A percentile compares a stretch with the other conserved stretches of the same genome.
Conservation (phyloP, 2,329 filamentous ascomycete species). For the Fusarium acutatum region DNA sequence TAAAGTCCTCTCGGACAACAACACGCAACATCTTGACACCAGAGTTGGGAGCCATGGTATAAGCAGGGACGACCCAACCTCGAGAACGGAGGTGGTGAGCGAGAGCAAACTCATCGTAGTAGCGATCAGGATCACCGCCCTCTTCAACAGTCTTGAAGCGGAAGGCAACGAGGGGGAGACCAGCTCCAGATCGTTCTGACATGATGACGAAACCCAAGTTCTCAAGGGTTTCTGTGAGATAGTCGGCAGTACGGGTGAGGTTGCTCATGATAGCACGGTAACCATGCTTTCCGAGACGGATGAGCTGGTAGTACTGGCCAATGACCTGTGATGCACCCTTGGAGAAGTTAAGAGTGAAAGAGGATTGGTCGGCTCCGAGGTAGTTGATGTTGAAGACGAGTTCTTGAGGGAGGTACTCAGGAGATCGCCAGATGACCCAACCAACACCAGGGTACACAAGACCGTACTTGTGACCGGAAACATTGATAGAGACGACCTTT, state of each 20-base stretch:
- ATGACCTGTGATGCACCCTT: slow-evolving; percentile 95
- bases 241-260: slow-evolving; percentile 88
- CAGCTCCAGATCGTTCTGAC: slow-evolving; percentile 79
- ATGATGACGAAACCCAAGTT: slow-evolving; percentile 86
- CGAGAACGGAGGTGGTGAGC: slow-evolving; percentile 87
- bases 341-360: slow-evolving; percentile 97
- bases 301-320: slow-evolving; percentile 97
- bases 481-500: slow-evolving; percentile 92
- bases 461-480: slow-evolving; percentile 86
- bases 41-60: slow-evolving; percentile 94
- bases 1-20: slow-evolving; percentile 93
- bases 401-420: slow-evolving; percentile 86
- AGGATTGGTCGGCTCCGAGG: slow-evolving; percentile 92
- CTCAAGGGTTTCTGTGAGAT: slow-evolving; percentile 78
- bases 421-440: slow-evolving; percentile 89
- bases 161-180: slow-evolving; percentile 91
- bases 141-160: slow-evolving; percentile 70
- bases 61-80: slow-evolving; percentile 94
- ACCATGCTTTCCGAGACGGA: slow-evolving; percentile 90
- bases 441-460: slow-evolving; percentile 89
- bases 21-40: slow-evolving; percentile 90
- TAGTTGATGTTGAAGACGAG: slow-evolving; percentile 99
- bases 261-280: slow-evolving; percentile 96
- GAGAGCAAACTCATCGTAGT: slow-evolving; percentile 78
- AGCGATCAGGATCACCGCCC: slow-evolving; percentile 58